phyloP scores from a whole-genome alignment of 345 rosid species.

The Populus ilicifolia region DNA sequence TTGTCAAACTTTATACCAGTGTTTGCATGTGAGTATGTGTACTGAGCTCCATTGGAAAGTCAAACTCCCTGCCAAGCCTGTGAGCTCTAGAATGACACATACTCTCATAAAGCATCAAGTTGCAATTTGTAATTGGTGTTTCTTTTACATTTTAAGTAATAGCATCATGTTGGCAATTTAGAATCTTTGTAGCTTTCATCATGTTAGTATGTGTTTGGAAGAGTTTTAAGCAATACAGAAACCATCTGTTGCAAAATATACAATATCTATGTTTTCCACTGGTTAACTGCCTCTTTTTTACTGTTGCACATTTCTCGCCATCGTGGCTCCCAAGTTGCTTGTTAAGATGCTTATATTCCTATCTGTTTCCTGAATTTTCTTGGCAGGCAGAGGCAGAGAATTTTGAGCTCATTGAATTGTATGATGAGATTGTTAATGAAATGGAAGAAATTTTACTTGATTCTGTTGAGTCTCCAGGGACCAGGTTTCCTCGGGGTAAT shows the following conservation, averaged over 20 bases:
- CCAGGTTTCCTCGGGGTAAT: constrained; percentile 51
- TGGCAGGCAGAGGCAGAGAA: constrained; percentile 42
- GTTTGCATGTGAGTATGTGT: neutral
- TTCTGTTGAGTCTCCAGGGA: constrained; percentile 64
- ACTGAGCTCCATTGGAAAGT: neutral
- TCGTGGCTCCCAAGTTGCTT: constrained; percentile 5
- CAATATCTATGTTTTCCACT: neutral
- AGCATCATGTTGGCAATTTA: neutral
- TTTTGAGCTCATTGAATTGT: constrained; percentile 52
- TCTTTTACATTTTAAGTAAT: neutral
- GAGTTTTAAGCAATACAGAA: neutral
- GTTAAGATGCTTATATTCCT: constrained; percentile 20
- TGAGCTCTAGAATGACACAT: constrained; percentile 2
- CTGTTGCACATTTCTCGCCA: neutral
- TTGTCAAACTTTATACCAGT: neutral
- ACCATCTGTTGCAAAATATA: neutral
- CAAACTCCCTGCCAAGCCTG: neutral
- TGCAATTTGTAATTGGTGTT: neutral
- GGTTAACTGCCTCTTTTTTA: neutral
- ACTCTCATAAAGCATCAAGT: neutral
- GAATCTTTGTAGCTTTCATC: neutral
- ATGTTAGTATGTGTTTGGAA: neutral
- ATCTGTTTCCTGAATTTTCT: neutral
- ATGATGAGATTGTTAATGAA: constrained; percentile 86
- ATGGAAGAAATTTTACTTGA: constrained; percentile 96